Percentiles rank a stretch among this genome's conserved stretches.
phyloP scores from a whole-genome alignment of 345 rosid genomes.

The Salix purpurea region DNA sequence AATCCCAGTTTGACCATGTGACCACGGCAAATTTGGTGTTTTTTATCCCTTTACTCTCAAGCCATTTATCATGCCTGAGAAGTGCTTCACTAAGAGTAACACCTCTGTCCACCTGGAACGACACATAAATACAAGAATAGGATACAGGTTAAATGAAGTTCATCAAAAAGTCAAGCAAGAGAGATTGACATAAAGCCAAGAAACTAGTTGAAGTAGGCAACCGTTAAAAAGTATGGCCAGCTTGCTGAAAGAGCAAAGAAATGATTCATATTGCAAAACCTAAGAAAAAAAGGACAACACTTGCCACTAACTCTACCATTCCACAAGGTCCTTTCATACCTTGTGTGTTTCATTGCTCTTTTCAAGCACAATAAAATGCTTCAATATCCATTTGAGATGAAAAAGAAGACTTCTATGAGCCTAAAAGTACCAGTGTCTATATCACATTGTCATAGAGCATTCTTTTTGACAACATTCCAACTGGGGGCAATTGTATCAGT shows the following conservation, averaged over 20 bases:
- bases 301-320: background rate
- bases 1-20: conserved; percentile 51
- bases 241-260: background rate
- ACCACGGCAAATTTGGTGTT: conserved; percentile 39
- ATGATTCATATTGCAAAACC: background rate
- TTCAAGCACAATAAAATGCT: background rate
- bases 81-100: conserved; percentile 44
- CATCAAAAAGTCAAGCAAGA: background rate
- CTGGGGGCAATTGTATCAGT: too few relatives aligned
- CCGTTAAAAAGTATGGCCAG: background rate
- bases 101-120: conserved; percentile 42
- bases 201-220: background rate
- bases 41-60: conserved; percentile 45
- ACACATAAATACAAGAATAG: conserved; percentile 5
- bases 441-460: too few relatives aligned
- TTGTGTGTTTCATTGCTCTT: background rate
- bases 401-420: background rate
- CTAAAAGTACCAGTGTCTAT: too few relatives aligned
- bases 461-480: too few relatives aligned
- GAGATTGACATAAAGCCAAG: background rate
- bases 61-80: conserved; percentile 47
- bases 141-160: background rate
- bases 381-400: background rate
- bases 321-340: background rate
- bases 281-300: background rate